These are phyloP conservation scores for Sanghuangporus sanghuang DNA, from an alignment of 1,284 basidiomycete species.

Conservation along the genomic window DNA sequence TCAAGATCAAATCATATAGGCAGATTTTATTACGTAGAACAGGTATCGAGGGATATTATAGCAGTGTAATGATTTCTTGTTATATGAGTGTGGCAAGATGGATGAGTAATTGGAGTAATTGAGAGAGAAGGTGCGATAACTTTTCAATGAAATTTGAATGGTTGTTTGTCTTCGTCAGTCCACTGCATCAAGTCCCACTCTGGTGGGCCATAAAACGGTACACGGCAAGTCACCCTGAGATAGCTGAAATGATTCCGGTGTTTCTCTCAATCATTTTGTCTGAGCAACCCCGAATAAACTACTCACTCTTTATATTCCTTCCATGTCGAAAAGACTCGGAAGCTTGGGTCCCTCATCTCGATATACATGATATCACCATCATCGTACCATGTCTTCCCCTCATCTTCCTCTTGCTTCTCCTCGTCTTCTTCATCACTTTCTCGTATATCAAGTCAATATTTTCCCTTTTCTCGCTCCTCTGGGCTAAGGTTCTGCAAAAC, in stretches of 20 bases:
- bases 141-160: conserved; percentile 19
- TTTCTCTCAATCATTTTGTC: not conserved
- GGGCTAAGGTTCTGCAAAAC: conserved; percentile 27
- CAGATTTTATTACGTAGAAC: no score
- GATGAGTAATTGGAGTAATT: no score
- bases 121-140: no score
- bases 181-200: conserved; percentile 34
- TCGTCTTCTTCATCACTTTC: conserved; percentile 23
- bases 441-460: not conserved
- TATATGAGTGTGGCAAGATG: no score
- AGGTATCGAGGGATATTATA: no score
- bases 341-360: conserved; percentile 19
- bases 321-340: conserved; percentile 29
- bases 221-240: not conserved
- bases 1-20: no score
- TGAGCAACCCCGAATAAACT: not conserved
- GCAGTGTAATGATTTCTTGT: no score
- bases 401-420: conserved; percentile 23
- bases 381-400: conserved; percentile 29
- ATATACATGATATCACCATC: conserved; percentile 14
- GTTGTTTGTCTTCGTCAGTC: conserved; percentile 26
- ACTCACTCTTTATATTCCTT: conserved; percentile 33
- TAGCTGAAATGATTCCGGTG: not conserved
- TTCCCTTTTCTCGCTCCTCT: conserved; percentile 22
- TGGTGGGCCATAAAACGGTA: conserved; percentile 28